Conservation (phyloP, 2,329 filamentous ascomycete species). For the Fusarium floridanum region DNA sequence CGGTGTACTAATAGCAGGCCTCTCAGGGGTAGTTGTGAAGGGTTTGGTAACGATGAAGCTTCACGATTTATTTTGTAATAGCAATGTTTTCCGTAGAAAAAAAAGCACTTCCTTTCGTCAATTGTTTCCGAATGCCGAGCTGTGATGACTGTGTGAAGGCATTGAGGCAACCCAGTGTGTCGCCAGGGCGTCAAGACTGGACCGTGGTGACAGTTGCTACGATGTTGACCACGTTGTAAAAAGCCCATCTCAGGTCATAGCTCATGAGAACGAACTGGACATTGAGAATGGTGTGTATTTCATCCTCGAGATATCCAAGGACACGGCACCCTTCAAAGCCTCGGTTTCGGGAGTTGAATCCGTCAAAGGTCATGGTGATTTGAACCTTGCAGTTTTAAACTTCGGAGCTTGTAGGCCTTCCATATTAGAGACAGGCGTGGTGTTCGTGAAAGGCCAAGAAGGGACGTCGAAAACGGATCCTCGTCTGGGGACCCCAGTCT, state of each 20-base stretch:
- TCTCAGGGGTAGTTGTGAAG: not conserved
- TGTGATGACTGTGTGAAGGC: not conserved
- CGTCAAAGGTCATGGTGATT: not conserved
- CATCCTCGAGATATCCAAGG: not conserved
- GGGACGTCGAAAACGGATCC: conserved; percentile 33
- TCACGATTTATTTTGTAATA: conserved; percentile 23
- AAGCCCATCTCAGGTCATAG: not conserved
- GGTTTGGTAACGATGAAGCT: not conserved
- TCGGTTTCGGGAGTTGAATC: not conserved
- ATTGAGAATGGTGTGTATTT: not conserved
- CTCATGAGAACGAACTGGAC: not conserved
- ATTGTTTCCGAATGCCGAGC: not conserved
- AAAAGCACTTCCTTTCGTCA: not conserved
- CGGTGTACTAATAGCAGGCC: not conserved
- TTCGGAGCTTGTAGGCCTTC: not conserved
- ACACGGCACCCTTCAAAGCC: not conserved
- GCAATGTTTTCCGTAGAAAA: not conserved
- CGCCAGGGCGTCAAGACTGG: not conserved
- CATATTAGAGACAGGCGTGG: not conserved
- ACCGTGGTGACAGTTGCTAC: not conserved
- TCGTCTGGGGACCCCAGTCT: conserved; percentile 21
- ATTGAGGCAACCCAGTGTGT: not conserved
- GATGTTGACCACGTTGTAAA: not conserved
- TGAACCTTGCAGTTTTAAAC: not conserved
- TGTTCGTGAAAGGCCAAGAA: conserved; percentile 19